phyloP scores from a whole-genome alignment of 1,139 yeast species.

The Taphrina wiesneri region DNA sequence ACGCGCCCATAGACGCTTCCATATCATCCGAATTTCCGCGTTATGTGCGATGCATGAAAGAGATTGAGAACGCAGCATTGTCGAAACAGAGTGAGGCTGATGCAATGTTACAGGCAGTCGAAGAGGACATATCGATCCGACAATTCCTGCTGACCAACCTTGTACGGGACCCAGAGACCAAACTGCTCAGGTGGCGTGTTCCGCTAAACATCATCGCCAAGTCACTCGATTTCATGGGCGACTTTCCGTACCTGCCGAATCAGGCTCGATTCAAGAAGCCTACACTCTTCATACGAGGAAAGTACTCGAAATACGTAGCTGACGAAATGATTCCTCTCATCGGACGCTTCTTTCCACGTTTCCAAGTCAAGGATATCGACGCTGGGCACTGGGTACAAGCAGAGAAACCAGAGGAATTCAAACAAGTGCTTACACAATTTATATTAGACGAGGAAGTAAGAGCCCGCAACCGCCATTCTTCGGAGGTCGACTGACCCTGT shows the following conservation, averaged over 20 bases:
- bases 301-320: conserved; percentile 73
- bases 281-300: conserved; percentile 75
- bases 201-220: conserved; percentile 71
- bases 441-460: conserved; percentile 50
- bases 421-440: conserved; percentile 59
- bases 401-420: conserved; percentile 72
- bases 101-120: conserved; percentile 61
- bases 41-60: conserved; percentile 64
- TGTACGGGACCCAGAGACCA: conserved; percentile 47
- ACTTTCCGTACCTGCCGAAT: conserved; percentile 71
- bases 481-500: background rate
- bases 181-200: conserved; percentile 53
- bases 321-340: conserved; percentile 78
- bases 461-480: background rate
- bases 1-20: conserved; percentile 74
- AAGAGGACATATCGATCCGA: conserved; percentile 61
- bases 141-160: conserved; percentile 78
- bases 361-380: conserved; percentile 70
- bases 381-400: conserved; percentile 92
- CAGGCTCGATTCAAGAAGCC: conserved; percentile 68
- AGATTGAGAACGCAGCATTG: conserved; percentile 51
- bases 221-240: conserved; percentile 65
- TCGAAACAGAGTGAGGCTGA: conserved; percentile 68
- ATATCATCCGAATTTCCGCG: conserved; percentile 63
- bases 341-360: conserved; percentile 76